Evolutionary conservation across 2,329 filamentous ascomycete genomes (phyloP), one percentile per base, ranked within the genome.

Genomic region (Xylaria sp.): DNA sequence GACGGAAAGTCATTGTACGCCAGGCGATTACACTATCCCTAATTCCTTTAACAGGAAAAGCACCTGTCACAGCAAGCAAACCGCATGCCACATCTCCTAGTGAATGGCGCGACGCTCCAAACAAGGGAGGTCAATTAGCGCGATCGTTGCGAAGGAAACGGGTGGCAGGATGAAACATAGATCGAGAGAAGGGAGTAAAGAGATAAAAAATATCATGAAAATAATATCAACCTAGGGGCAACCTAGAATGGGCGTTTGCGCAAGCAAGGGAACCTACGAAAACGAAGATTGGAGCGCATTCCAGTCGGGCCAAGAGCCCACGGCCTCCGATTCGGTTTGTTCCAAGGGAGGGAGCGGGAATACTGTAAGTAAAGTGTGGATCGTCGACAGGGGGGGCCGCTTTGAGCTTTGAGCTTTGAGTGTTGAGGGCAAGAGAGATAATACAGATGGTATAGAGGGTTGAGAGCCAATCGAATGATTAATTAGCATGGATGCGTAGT

Each of bases 61-160:
- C 25, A 44, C 52, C 20, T 69, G 48, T 66, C 39, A 54, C 68
- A 55, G 7, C 28, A 58, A 61, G 34, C 60, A 59, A 63, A 52
- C 34, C 13, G 10, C 52, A 39, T 50, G n/a, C 46, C 39, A 18
- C 12, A 18, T 56, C 10, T 28, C 34, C 34, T n/a, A 44, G 18
- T 44, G 20, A 34, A 28, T 18, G 46, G 59, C 58, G 7, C 7
- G 37, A 52, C 6, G 44, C 7, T 48, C 44, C 46, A 54, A 51
- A 25, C 52, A 32, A 65, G n/a, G 44, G 18, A 59, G 50, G 13
- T 46, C 52, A 69, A 59, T 55, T 52, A 69, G 34, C 60, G 10
- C 10, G 20, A 9, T 18, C 18, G n/a, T 28, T 44, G 50, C n/a
- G 15, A 57, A 20, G 23, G 25, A n/a, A 54, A 34, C 3, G 23